Evolutionary conservation across 805 yeast species (phyloP).

Genomic region (Candida peoriensis): DNA sequence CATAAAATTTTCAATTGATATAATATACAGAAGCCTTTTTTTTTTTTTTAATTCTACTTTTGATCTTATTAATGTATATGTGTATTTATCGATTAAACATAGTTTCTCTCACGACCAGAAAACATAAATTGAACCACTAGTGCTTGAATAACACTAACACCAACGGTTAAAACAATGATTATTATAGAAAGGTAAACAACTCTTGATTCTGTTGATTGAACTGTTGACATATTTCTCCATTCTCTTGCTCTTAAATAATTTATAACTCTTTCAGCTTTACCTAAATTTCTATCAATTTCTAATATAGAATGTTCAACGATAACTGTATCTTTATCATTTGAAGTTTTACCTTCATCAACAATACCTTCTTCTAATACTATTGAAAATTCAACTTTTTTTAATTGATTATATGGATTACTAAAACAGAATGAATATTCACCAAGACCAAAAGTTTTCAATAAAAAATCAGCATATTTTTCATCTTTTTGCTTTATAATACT

Average conservation of each 20-base stretch:
- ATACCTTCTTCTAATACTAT: slow-evolving; percentile 43
- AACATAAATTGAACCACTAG: slow-evolving; percentile 80
- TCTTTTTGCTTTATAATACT: slow-evolving; percentile 45
- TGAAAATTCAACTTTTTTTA: slow-evolving; percentile 61
- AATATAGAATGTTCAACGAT: slow-evolving; percentile 49
- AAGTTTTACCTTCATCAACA: slow-evolving; percentile 25
- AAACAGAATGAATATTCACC: slow-evolving; percentile 69
- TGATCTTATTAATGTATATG: not conserved
- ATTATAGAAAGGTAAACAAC: slow-evolving; percentile 70
- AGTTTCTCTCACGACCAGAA: slow-evolving; percentile 41
- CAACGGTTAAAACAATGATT: slow-evolving; percentile 69
- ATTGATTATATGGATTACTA: slow-evolving; percentile 56
- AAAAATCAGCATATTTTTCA: slow-evolving; percentile 60
- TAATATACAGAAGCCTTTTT: too few relatives aligned
- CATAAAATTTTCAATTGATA: too few relatives aligned
- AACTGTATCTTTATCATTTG: slow-evolving; percentile 43
- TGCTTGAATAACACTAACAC: slow-evolving; percentile 73
- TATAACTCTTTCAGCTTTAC: slow-evolving; percentile 54
- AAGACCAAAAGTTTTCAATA: slow-evolving; percentile 48
- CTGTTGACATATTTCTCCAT: slow-evolving; percentile 94
- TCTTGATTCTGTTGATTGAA: slow-evolving; percentile 71
- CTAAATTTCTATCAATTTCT: slow-evolving; percentile 54
- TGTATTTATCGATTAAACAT: slow-evolving; percentile 23
- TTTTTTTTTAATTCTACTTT: not conserved
- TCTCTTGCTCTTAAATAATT: slow-evolving; percentile 94